Base-by-base conservation (phyloP, 345 rosid genomes). In the Syzygium grande region DNA sequence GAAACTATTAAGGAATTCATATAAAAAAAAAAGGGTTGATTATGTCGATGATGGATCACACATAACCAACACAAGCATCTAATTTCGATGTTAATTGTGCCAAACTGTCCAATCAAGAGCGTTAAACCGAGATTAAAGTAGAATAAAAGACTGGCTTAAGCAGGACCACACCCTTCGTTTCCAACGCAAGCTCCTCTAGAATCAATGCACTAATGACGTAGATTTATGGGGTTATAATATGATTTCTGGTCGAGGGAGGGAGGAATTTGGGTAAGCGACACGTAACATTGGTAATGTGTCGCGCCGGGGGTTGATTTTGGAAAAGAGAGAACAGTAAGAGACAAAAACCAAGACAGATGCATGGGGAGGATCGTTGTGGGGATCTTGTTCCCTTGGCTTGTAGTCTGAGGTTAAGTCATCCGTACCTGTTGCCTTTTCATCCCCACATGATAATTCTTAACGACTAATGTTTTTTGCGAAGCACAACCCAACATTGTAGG, bases 261-360 rank as follows among this genome's bases (percentile, higher is more conserved):
- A 17, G 79, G 68, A 87, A 88, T 86, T 88, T 88, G 92, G 93
- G 91, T 89, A 86, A 22, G 85, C 84, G 89, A 90, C 92, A 87
- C 84, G 90, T 86, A 89, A 87, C 90, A 55, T 87, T 59, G 92
- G 83, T 89, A 88, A 79, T 56, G 90, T 90, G 90, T 87, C 90
- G 88, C 91, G 86, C 87, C 84, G 15, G 29, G 88, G 89, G 30
- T 25, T 84, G 86, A 89, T 65, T 73, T 9, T 43, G 46, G 83
- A 27, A 84, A 63, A 87, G 77, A 54, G 56, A 89, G 90, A 90
- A 90, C 93, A 87, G 90, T 90, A 89, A 90, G 91, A 90, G 94
- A 93, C 92, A 93, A 92, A 89, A 90, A 87, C 85, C 90, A 90
- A 87, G 94, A 95, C 95, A 95, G 93, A 52, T 89, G 89, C 90